Conservation (phyloP, 1,284 basidiomycete genomes). For the Acaromyces ingoldii region DNA sequence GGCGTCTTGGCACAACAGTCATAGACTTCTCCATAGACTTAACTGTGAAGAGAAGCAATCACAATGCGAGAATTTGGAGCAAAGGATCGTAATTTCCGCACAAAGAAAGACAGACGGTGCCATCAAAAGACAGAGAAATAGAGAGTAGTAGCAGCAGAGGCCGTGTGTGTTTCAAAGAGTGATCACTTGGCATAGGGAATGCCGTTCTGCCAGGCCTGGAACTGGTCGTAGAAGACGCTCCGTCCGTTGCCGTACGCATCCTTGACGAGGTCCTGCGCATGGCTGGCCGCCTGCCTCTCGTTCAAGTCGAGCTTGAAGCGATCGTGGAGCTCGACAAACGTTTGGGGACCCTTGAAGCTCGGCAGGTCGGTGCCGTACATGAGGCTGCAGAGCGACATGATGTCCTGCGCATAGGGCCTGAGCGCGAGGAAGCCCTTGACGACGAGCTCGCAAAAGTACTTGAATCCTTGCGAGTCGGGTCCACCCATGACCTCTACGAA, state of each 20-base stretch:
- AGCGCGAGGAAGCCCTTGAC: slow-evolving; percentile 95
- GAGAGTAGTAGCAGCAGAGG: too few relatives aligned
- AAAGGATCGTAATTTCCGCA: too few relatives aligned
- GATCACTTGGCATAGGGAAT: slow-evolving; percentile 27
- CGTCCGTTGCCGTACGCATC: slow-evolving; percentile 93
- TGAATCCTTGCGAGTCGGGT: slow-evolving; percentile 82
- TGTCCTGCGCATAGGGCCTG: slow-evolving; percentile 80
- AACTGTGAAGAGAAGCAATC: too few relatives aligned
- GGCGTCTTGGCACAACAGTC: too few relatives aligned
- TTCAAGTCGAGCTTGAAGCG: slow-evolving; percentile 77
- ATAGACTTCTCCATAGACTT: too few relatives aligned
- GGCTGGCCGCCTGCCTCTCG: slow-evolving; percentile 87
- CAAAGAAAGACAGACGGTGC: too few relatives aligned
- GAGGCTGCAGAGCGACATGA: slow-evolving; percentile 78
- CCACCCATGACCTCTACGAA: slow-evolving; percentile 99
- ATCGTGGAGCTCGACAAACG: slow-evolving; percentile 75
- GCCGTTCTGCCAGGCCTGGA: slow-evolving; percentile 44
- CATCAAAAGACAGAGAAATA: too few relatives aligned
- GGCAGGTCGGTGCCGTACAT: slow-evolving; percentile 95
- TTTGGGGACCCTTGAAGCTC: slow-evolving; percentile 79
- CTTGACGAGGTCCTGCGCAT: slow-evolving; percentile 74
- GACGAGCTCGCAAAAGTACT: slow-evolving; percentile 85
- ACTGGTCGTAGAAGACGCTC: slow-evolving; percentile 82
- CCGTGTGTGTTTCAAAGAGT: too few relatives aligned
- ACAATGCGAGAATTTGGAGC: too few relatives aligned